phyloP scores from a whole-genome alignment of 1,284 basidiomycete genomes.

The Inonotus hispidus region DNA sequence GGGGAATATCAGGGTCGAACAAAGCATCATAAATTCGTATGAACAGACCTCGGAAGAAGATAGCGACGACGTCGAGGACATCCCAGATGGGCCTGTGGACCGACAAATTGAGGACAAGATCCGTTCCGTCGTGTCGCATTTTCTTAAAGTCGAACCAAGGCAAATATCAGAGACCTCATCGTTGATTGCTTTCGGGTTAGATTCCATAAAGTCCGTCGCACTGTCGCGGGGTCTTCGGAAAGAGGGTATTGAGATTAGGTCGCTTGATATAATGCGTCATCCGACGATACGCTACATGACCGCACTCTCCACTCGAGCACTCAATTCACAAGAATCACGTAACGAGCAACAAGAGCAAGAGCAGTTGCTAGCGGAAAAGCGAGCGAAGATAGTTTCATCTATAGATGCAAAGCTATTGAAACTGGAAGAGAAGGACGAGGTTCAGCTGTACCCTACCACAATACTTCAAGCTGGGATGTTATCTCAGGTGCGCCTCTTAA shows the following conservation, averaged over 20 bases:
- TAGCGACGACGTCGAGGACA: neutral
- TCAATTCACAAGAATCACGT: neutral
- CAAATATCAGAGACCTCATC: conserved; percentile 31
- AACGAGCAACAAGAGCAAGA: conserved; percentile 2
- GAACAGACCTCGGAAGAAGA: neutral
- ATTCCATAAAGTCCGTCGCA: conserved; percentile 44
- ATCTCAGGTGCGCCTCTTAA: conserved; percentile 35
- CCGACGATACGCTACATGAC: conserved; percentile 23
- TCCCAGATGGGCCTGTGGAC: neutral
- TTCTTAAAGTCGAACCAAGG: conserved; percentile 30
- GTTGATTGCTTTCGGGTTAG: conserved; percentile 41
- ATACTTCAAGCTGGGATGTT: conserved; percentile 45
- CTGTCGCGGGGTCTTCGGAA: conserved; percentile 33
- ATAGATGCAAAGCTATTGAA: conserved; percentile 24
- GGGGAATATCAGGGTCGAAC: neutral
- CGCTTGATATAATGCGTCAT: conserved; percentile 33
- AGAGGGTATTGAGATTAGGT: conserved; percentile 30
- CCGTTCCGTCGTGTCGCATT: conserved; percentile 30
- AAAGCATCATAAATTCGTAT: neutral
- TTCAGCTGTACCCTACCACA: conserved; percentile 37
- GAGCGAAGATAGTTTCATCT: conserved; percentile 16
- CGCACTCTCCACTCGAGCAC: conserved; percentile 7
- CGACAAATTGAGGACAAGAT: conserved; percentile 20
- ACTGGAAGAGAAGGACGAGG: conserved; percentile 30
- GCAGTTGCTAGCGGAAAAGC: neutral